Conservation (phyloP, 225 moss, liverwort and hornwort species). For the Thuidium tamariscinum region DNA sequence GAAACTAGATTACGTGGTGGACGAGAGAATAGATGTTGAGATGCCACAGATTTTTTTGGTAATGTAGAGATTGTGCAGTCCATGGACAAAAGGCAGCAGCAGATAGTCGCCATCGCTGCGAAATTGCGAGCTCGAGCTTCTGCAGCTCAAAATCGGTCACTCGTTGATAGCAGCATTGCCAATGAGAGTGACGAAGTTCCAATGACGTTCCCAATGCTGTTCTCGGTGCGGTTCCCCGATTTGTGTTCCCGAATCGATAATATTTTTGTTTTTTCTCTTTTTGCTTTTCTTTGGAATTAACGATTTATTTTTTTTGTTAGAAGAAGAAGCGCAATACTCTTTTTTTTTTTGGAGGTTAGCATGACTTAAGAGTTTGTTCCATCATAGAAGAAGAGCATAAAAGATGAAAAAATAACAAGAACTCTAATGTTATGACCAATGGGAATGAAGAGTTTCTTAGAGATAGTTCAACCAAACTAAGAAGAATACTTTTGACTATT, state of each 20-base stretch:
- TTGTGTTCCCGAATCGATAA: background rate
- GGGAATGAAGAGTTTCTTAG: accelerated
- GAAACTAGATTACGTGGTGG: background rate
- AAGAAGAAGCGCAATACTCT: background rate
- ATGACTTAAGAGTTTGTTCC: background rate
- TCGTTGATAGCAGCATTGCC: background rate
- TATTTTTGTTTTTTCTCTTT: background rate
- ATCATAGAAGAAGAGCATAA: background rate
- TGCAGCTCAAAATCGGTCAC: background rate
- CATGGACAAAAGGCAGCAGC: background rate
- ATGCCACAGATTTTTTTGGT: background rate
- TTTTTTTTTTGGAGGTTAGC: accelerated
- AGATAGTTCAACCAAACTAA: background rate
- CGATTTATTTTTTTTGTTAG: background rate
- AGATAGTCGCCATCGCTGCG: conserved; percentile 18
- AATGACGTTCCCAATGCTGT: background rate
- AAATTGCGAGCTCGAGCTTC: background rate
- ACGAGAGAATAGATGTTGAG: background rate
- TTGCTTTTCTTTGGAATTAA: background rate
- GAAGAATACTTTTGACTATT: accelerated
- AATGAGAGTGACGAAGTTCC: background rate
- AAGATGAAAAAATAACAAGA: accelerated
- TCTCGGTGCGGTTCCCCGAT: background rate
- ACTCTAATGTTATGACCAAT: accelerated
- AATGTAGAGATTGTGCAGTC: background rate